Percentiles rank a stretch among this genome's conserved stretches.
Evolutionary conservation across 1,139 yeast genomes (phyloP).

Genomic region (Diutina scorzettiae): DNA sequence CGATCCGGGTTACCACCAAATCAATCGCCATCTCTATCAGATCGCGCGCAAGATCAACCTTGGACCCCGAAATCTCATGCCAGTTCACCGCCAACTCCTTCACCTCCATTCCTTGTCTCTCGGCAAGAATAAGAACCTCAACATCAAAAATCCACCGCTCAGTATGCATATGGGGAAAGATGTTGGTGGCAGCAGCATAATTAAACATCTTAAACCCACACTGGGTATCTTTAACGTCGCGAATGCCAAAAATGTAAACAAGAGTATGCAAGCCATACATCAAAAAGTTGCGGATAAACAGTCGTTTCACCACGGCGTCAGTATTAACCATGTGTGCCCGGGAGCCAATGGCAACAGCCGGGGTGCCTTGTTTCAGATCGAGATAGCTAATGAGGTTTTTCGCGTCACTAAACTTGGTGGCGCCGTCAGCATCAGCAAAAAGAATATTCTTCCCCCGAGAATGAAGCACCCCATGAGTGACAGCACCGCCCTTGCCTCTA

Average conservation of each 20-base stretch:
- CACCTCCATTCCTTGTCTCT: conserved; percentile 53
- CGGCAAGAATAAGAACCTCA: conserved; percentile 74
- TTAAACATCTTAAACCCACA: conserved; percentile 95
- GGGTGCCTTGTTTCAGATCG: conserved; percentile 15
- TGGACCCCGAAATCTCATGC: conserved; percentile 96
- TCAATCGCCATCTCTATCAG: conserved; percentile 94
- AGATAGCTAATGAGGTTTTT: conserved; percentile 38
- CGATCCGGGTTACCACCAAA: conserved; percentile 79
- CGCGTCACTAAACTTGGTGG: conserved; percentile 70
- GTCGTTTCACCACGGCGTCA: conserved; percentile 90
- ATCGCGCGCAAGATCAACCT: conserved; percentile 84
- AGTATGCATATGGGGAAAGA: conserved; percentile 89
- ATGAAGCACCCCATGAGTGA: conserved; percentile 80
- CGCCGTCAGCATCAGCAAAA: conserved; percentile 98
- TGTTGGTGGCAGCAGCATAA: conserved; percentile 43
- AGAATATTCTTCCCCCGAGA: conserved; percentile 62
- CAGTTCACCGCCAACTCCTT: conserved; percentile 81
- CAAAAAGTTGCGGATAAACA: conserved; percentile 74
- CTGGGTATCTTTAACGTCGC: conserved; percentile 83
- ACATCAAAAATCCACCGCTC: conserved; percentile 99
- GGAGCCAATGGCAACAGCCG: conserved; percentile 74
- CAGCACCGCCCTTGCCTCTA: conserved; percentile 98
- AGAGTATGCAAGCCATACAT: conserved; percentile 89
- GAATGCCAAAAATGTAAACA: conserved; percentile 79
- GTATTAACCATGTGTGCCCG: conserved; percentile 95